Percentiles rank a stretch among this genome's conserved stretches.
Conservation (phyloP, 2,329 filamentous ascomycete species). For the Ophiocordyceps camponoti-leonardi region DNA sequence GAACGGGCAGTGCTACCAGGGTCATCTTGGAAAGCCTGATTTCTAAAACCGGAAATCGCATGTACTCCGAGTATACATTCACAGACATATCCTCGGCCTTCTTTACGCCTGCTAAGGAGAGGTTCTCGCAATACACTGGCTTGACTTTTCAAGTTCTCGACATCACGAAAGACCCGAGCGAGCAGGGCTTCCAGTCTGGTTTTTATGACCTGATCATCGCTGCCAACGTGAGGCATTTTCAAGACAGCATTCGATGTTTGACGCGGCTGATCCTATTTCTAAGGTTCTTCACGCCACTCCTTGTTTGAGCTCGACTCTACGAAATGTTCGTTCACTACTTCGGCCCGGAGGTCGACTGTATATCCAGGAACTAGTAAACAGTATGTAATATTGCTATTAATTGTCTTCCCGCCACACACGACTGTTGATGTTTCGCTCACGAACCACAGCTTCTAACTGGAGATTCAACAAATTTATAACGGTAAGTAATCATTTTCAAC, state of each 20-base stretch:
- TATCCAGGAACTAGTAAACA: conserved; percentile 1
- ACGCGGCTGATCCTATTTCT: too few species aligned
- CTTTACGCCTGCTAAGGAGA: conserved; percentile 8
- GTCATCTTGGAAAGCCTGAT: conserved; percentile 6
- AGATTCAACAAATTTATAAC: not conserved
- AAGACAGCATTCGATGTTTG: too few species aligned
- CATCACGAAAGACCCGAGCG: conserved; percentile 1
- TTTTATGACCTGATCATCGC: conserved; percentile 4
- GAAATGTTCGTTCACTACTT: not conserved
- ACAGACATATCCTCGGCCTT: conserved; percentile 9
- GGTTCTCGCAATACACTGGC: conserved; percentile 3
- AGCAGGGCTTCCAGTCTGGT: conserved; percentile 2
- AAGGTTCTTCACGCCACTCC: conserved; percentile 2
- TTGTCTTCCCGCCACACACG: too few species aligned
- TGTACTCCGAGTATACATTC: conserved; percentile 7
- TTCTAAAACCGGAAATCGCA: not conserved
- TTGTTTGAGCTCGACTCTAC: not conserved
- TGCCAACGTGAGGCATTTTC: not conserved
- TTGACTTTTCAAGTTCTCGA: conserved; percentile 11
- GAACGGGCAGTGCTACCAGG: conserved; percentile 16
- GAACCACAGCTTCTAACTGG: not conserved
- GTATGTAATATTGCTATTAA: not conserved
- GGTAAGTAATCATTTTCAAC: not conserved
- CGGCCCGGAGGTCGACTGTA: conserved; percentile 1
- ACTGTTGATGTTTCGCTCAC: too few species aligned